Conservation (phyloP, 2,329 filamentous ascomycete genomes). For the Ceratocystis ficicola region DNA sequence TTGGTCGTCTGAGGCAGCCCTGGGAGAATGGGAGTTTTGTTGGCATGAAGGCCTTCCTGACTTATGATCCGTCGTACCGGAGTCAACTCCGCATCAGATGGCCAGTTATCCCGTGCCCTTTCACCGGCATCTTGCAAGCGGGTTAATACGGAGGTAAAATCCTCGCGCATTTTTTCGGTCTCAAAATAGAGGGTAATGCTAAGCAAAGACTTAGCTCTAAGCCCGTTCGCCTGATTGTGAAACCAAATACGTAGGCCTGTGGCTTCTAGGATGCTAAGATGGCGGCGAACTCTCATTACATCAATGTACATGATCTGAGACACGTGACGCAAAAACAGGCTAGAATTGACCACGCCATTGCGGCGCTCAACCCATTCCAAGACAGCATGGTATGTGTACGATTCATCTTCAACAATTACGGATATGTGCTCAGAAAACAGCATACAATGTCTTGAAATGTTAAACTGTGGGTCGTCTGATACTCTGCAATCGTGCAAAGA, state of each 20-base stretch:
- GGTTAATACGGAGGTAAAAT: conserved; percentile 2
- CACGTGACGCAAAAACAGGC: conserved; percentile 15
- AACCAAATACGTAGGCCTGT: conserved; percentile 1
- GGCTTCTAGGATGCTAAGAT: neutral
- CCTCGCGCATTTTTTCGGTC: neutral
- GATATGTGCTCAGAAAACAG: conserved; percentile 10
- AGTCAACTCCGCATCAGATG: neutral
- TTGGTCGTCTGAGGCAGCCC: neutral
- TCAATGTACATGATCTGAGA: conserved; percentile 19
- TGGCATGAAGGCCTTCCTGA: neutral
- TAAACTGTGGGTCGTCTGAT: conserved; percentile 15
- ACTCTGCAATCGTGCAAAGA: conserved; percentile 3
- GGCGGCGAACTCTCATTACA: neutral
- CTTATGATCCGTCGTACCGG: neutral
- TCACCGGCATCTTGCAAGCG: neutral
- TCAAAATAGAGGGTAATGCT: conserved; percentile 3
- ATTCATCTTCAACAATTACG: conserved; percentile 9
- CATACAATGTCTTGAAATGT: conserved; percentile 15
- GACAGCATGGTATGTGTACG: conserved; percentile 1
- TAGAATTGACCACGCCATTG: conserved; percentile 2
- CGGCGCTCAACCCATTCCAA: conserved; percentile 17
- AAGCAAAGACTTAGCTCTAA: neutral
- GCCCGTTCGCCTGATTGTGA: neutral
- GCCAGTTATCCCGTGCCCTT: neutral
- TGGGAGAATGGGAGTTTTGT: neutral